A percentile compares a stretch with the other conserved stretches of the same genome.
Conservation (phyloP, 2,329 filamentous ascomycete genomes). For the Xylaria polymorpha region DNA sequence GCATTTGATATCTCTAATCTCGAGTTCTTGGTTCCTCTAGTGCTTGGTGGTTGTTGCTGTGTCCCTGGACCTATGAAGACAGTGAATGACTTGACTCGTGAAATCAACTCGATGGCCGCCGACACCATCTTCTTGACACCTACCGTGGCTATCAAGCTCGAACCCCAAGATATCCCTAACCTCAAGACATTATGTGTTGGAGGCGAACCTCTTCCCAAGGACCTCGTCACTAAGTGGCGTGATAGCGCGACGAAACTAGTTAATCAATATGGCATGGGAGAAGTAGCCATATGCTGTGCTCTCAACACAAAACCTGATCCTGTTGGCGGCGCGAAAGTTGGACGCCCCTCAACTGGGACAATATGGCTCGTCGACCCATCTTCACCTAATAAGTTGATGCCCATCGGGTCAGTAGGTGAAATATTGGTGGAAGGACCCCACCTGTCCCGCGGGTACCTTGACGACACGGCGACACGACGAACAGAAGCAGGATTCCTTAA, state of each 20-base stretch:
- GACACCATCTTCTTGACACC: conserved; percentile 37
- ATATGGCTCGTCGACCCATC: conserved; percentile 38
- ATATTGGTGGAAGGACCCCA: conserved; percentile 35
- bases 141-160: conserved; percentile 34
- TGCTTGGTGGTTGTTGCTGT: conserved; percentile 34
- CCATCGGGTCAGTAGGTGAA: conserved; percentile 35
- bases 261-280: conserved; percentile 41
- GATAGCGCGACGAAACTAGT: conserved; percentile 32
- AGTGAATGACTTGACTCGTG: conserved; percentile 26
- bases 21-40: conserved; percentile 33
- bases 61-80: conserved; percentile 34
- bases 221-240: conserved; percentile 36
- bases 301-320: conserved; percentile 35
- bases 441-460: conserved; percentile 35
- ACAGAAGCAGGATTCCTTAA: conserved; percentile 36
- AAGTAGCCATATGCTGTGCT: conserved; percentile 40
- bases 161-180: conserved; percentile 27
- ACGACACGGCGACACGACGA: conserved; percentile 33
- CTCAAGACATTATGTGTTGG: conserved; percentile 36
- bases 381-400: conserved; percentile 33
- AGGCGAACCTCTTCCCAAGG: conserved; percentile 40
- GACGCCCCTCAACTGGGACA: conserved; percentile 33
- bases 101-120: conserved; percentile 30
- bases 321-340: conserved; percentile 30
- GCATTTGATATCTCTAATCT: conserved; percentile 37